Conservation (phyloP, 2,329 filamentous ascomycete genomes). For the Alternaria gaisen region DNA sequence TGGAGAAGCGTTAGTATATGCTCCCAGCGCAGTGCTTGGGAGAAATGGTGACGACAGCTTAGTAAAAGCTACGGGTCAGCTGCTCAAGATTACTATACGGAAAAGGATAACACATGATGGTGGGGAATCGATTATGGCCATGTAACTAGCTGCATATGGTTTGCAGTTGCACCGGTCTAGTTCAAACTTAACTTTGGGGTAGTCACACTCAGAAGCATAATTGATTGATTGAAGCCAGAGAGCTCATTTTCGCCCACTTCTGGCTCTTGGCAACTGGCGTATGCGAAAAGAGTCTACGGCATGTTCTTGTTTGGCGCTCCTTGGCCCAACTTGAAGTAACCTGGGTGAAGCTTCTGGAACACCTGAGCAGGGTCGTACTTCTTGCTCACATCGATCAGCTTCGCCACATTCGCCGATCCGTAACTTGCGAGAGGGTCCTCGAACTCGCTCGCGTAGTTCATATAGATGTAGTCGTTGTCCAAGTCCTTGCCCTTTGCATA, state of each 20-base stretch:
- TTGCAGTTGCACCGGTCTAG: background rate
- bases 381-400: conserved; percentile 43
- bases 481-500: conserved; percentile 26
- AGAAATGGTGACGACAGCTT: background rate
- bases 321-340: conserved; percentile 68
- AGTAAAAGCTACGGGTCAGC: conserved; percentile 16
- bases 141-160: background rate
- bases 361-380: conserved; percentile 54
- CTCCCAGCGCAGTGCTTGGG: background rate
- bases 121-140: conserved; percentile 51
- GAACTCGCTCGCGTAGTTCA: conserved; percentile 57
- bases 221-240: background rate
- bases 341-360: conserved; percentile 49
- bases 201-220: background rate
- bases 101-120: conserved; percentile 27
- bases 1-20: background rate
- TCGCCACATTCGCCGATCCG: conserved; percentile 46
- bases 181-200: background rate
- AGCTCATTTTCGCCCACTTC: background rate
- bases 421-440: conserved; percentile 51
- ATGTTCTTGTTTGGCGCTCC: conserved; percentile 8
- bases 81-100: conserved; percentile 36
- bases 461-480: conserved; percentile 44
- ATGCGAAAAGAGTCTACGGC: background rate
- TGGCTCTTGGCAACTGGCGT: background rate